phyloP scores from a whole-genome alignment of 2,329 filamentous ascomycete genomes.

The Leptographium lundbergii region DNA sequence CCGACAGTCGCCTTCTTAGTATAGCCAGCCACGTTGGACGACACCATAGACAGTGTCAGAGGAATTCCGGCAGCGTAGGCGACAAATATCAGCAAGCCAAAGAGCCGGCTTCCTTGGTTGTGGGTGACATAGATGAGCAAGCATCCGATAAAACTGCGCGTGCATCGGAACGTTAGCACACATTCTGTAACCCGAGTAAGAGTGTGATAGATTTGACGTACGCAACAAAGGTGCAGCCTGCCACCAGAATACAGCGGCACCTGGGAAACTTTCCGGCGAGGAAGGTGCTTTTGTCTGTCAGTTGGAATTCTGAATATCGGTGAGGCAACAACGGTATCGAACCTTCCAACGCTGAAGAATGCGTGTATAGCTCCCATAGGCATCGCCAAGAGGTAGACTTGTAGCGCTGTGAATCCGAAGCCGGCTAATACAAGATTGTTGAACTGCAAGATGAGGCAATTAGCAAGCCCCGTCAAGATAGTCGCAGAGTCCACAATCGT shows the following conservation, averaged over 20 bases:
- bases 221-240: neutral
- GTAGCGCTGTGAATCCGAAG: constrained; percentile 33
- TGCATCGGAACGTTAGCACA: neutral
- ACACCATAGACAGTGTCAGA: constrained; percentile 26
- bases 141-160: neutral
- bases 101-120: neutral
- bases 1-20: constrained; percentile 54
- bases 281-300: neutral
- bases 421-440: constrained; percentile 46
- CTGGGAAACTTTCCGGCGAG: neutral
- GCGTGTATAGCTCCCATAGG: constrained; percentile 46
- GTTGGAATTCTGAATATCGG: neutral
- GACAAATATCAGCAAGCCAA: neutral
- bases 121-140: neutral
- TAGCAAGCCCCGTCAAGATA: neutral
- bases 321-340: neutral
- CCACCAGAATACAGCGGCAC: neutral
- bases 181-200: no score
- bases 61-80: neutral
- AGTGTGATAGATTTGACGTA: neutral
- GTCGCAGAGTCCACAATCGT: neutral
- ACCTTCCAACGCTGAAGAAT: neutral
- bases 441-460: constrained; percentile 20
- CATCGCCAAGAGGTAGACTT: constrained; percentile 24
- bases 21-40: constrained; percentile 39